Base-by-base conservation (phyloP, 352 stramenopile genomes). In the Pythium vanterpoolii region DNA sequence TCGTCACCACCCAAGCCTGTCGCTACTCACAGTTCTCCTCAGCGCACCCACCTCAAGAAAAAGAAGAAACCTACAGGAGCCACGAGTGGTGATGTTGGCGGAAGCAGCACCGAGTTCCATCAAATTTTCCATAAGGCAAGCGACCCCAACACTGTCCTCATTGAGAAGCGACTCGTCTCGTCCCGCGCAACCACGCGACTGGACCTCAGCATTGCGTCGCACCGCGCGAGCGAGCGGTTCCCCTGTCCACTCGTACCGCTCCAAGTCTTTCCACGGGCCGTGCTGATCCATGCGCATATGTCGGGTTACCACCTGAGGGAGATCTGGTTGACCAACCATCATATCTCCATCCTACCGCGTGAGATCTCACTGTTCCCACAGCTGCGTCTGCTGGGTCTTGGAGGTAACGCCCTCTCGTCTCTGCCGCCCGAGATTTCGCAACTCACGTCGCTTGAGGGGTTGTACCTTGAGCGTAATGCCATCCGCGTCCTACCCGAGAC, bases 291-390 rank as follows among this genome's bases (percentile, higher is more conserved):
- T 23, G 59, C 62, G 59, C 53, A 64, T 5, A 40, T 69, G 8
- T 73, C 26, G 47, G 73, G 64, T 19, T 69, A 66, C 40, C 75
- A 74, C 21, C 66, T 84, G 23, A 73, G 48, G 18, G 77, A 89
- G 26, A 64, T 87, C 9, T 89, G 79, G 79, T 59, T 89, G 42
- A 84, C 83, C 23, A 92, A 92, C 65, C 73, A 86, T 48, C 69
- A 71, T 16, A 57, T 86, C 9, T 49, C 53, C 4, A 44, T 43
- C 10, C 49, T 90, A 3, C 79, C 73, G 19, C 28, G 69, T 4
- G 78, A 86, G 49, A 85, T 93, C 36, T 47, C 34, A 8, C 48
- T 61, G 16, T 79, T 86, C 21, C 56, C 53, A 2, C 60, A 74
- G 18, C 76, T 93, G 13, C 69, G 71, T 0, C 70, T 92, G 1